A percentile compares a stretch with the other conserved stretches of the same genome.
Conservation (phyloP, 306 rosid species). For the Rubus parviflorus region DNA sequence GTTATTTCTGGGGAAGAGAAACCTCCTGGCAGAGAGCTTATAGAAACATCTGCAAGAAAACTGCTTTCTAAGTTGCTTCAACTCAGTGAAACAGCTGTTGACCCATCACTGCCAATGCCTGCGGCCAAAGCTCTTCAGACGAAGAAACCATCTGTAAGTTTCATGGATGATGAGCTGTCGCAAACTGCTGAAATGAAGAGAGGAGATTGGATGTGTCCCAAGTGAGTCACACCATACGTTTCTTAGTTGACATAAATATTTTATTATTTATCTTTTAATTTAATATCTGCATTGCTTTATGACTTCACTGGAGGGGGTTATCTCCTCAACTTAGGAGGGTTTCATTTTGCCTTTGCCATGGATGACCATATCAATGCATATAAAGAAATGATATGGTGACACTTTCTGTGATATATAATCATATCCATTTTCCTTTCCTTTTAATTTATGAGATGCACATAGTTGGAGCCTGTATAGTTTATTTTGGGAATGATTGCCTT, state of each 20-base stretch:
- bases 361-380: not conserved
- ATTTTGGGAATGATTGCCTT: no score
- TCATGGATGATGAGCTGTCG: constrained; percentile 24
- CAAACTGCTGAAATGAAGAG: constrained; percentile 61
- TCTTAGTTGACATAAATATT: not conserved
- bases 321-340: no score
- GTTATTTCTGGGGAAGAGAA: constrained; percentile 67
- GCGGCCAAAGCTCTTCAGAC: constrained; percentile 25
- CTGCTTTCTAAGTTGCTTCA: constrained; percentile 67
- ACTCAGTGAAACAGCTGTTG: constrained; percentile 59
- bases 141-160: constrained; percentile 31
- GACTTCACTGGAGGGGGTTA: not conserved
- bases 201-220: constrained; percentile 88
- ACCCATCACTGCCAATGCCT: constrained; percentile 43
- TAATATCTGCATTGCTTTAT: constrained; percentile 1
- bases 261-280: constrained; percentile 17
- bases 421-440: not conserved
- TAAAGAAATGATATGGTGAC: not conserved
- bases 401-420: not conserved
- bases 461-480: not conserved
- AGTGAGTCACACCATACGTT: constrained; percentile 51
- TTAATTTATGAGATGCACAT: not conserved
- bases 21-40: constrained; percentile 62
- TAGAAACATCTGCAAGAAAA: constrained; percentile 74
- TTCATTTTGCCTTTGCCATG: not conserved